These are phyloP conservation scores for Phytophthora pluvialis DNA, from an alignment of 352 stramenopile species.

Conservation along the genomic window DNA sequence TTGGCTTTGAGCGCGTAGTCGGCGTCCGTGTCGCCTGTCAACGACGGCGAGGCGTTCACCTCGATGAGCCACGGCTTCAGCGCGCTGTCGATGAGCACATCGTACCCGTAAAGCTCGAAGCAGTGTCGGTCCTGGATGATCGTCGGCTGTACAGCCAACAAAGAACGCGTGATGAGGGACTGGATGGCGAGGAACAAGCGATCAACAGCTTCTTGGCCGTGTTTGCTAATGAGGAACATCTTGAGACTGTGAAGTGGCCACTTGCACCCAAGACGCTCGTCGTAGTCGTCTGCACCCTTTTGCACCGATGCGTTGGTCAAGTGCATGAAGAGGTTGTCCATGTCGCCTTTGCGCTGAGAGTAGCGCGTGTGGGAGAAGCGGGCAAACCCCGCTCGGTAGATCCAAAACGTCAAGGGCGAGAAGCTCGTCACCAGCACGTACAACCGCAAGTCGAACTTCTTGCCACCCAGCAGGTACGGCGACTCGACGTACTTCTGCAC, in stretches of 20 bases:
- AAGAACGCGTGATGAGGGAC: constrained; percentile 81
- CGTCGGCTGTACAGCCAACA: constrained; percentile 84
- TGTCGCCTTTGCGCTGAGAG: constrained; percentile 60
- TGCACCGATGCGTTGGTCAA: constrained; percentile 82
- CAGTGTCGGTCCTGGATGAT: constrained; percentile 89
- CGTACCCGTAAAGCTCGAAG: constrained; percentile 83
- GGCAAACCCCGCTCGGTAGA: constrained; percentile 87
- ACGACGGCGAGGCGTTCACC: constrained; percentile 76
- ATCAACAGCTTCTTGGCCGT: constrained; percentile 67
- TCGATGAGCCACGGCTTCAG: constrained; percentile 76
- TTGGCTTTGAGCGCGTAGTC: constrained; percentile 89
- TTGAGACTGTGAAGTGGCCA: constrained; percentile 71
- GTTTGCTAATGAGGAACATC: constrained; percentile 69
- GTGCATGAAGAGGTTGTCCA: constrained; percentile 76
- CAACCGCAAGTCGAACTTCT: constrained; percentile 91
- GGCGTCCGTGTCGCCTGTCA: constrained; percentile 72
- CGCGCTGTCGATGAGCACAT: constrained; percentile 69
- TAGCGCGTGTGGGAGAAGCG: constrained; percentile 87
- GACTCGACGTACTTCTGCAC: constrained; percentile 85
- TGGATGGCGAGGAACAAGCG: constrained; percentile 87
- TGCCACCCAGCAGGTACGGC: constrained; percentile 82
- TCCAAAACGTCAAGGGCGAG: constrained; percentile 83
- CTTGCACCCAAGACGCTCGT: constrained; percentile 66
- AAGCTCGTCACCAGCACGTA: constrained; percentile 91
- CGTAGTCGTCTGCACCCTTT: constrained; percentile 54